phyloP scores from a whole-genome alignment of 352 stramenopile species.

The Phytopythium montanum region DNA sequence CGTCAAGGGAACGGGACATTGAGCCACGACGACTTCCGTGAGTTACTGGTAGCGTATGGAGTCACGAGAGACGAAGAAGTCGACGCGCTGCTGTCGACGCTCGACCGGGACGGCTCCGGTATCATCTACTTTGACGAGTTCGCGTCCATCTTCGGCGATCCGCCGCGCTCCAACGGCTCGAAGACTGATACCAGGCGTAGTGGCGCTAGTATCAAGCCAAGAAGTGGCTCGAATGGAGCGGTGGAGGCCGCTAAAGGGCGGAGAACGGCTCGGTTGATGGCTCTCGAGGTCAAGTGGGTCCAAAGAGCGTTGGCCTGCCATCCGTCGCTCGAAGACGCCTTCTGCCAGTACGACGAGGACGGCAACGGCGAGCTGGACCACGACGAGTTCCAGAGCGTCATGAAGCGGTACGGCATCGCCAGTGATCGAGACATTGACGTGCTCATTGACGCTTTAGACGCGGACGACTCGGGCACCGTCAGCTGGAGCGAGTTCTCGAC shows the following conservation, averaged over 20 bases:
- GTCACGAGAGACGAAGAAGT: slow-evolving; percentile 43
- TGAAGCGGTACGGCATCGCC: slow-evolving; percentile 70
- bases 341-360: slow-evolving; percentile 61
- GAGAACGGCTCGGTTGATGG: slow-evolving; percentile 26
- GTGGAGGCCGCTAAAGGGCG: slow-evolving; percentile 23
- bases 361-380: slow-evolving; percentile 47
- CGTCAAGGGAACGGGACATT: slow-evolving; percentile 35
- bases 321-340: slow-evolving; percentile 49
- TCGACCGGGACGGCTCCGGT: slow-evolving; percentile 43
- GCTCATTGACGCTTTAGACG: slow-evolving; percentile 43
- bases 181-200: background rate
- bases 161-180: background rate
- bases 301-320: slow-evolving; percentile 55
- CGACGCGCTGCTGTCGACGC: slow-evolving; percentile 30
- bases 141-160: slow-evolving; percentile 50
- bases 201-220: background rate
- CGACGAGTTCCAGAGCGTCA: slow-evolving; percentile 57
- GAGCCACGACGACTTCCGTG: slow-evolving; percentile 40
- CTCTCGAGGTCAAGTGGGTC: slow-evolving; percentile 65
- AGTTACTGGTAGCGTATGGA: slow-evolving; percentile 45
- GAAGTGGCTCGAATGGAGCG: background rate
- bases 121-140: slow-evolving; percentile 69
- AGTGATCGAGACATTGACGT: slow-evolving; percentile 48
- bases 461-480: slow-evolving; percentile 43
- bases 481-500: slow-evolving; percentile 53